A percentile compares a stretch with the other conserved stretches of the same genome.
Conservation (phyloP, 257 asterid genomes). For the Solanum megistacrolobum region DNA sequence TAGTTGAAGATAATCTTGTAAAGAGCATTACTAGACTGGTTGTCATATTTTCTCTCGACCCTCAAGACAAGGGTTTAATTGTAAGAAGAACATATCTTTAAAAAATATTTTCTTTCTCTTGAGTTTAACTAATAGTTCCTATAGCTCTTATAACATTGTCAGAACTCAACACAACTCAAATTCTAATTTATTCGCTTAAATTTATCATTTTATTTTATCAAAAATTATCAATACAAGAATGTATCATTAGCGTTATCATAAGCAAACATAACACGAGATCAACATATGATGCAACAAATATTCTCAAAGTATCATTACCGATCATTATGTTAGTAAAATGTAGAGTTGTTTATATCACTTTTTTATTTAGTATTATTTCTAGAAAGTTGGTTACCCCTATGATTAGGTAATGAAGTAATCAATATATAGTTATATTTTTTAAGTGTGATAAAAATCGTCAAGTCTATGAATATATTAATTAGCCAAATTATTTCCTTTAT, state of each 20-base stretch:
- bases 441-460: neutral
- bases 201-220: no score
- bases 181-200: neutral
- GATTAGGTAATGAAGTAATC: neutral
- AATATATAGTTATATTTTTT: no score
- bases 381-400: neutral
- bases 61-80: neutral
- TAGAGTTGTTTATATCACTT: neutral
- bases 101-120: neutral
- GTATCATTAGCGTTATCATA: neutral
- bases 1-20: neutral
- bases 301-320: neutral
- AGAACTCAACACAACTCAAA: neutral
- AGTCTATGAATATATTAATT: neutral
- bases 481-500: neutral
- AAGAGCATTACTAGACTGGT: neutral
- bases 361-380: neutral
- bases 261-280: neutral
- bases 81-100: neutral
- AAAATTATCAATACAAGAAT: no score
- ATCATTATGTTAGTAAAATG: neutral
- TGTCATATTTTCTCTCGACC: neutral
- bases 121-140: no score
- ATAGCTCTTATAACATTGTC: neutral
- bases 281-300: neutral